Evolutionary conservation across 1,284 basidiomycete species (phyloP).

Genomic region (Apiotrichum veenhuisii): DNA sequence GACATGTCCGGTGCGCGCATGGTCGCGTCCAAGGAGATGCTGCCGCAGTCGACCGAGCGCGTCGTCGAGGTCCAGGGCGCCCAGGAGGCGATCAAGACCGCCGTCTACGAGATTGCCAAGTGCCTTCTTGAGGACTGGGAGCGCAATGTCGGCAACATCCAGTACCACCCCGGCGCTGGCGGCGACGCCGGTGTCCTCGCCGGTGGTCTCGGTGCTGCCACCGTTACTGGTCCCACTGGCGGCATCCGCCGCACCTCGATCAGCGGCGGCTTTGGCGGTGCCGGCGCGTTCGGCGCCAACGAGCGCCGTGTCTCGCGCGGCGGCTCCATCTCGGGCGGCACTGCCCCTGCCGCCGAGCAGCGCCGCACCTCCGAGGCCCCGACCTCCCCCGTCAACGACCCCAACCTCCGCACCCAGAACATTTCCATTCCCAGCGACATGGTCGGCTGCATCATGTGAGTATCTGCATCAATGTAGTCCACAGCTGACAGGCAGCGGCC

Average conservation of each 20-base stretch:
- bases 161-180: constrained; percentile 86
- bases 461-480: not conserved
- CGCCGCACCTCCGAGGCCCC: constrained; percentile 52
- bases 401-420: constrained; percentile 92
- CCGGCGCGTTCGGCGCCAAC: constrained; percentile 14
- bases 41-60: constrained; percentile 96
- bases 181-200: constrained; percentile 62
- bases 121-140: constrained; percentile 97
- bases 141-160: constrained; percentile 82
- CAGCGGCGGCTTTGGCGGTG: constrained; percentile 26
- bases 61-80: constrained; percentile 94
- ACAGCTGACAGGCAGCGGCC: constrained; percentile 56
- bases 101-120: constrained; percentile 90
- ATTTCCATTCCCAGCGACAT: constrained; percentile 98
- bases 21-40: constrained; percentile 98
- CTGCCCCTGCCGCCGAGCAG: constrained; percentile 38
- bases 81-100: constrained; percentile 83
- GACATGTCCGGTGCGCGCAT: constrained; percentile 94
- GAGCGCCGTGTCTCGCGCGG: constrained; percentile 21
- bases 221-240: constrained; percentile 50
- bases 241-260: constrained; percentile 49
- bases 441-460: constrained; percentile 89
- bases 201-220: constrained; percentile 50
- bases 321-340: constrained; percentile 27
- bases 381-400: constrained; percentile 54